A percentile compares a stretch with the other conserved stretches of the same genome.
Conservation (phyloP, 129 eudicot species). For the Centaurea solstitialis region DNA sequence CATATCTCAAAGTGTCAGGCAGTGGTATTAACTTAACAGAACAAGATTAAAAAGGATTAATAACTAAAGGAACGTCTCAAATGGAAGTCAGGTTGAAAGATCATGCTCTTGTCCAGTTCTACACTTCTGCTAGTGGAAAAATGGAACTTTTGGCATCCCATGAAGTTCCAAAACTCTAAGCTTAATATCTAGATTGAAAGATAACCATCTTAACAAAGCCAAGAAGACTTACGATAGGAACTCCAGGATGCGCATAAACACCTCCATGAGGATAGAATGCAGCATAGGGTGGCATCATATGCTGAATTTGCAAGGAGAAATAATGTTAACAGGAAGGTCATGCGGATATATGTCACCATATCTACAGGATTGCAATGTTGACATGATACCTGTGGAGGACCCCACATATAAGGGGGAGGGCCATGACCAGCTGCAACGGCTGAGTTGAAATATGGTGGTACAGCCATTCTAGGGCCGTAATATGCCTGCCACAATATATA, state of each 20-base stretch:
- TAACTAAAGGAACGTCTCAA: background rate
- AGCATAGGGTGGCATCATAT: constrained; percentile 77
- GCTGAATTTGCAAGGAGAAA: constrained; percentile 30
- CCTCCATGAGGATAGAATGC: constrained; percentile 77
- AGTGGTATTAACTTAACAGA: background rate
- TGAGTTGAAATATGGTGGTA: constrained; percentile 71
- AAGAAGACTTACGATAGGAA: constrained; percentile 58
- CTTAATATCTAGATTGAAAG: background rate
- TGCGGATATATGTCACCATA: background rate
- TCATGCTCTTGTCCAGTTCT: background rate
- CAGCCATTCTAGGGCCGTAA: constrained; percentile 84
- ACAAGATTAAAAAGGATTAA: background rate
- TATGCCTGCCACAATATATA: constrained; percentile 59
- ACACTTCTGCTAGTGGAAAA: background rate
- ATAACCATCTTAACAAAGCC: background rate
- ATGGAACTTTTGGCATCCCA: background rate
- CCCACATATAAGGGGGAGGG: constrained; percentile 94
- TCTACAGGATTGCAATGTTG: background rate
- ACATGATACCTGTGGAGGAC: constrained; percentile 72
- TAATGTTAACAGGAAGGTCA: background rate
- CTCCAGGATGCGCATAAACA: constrained; percentile 70
- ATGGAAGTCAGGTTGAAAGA: background rate
- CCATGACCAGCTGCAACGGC: constrained; percentile 75
- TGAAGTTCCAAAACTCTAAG: background rate
- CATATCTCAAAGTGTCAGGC: background rate